phyloP scores from a whole-genome alignment of 805 yeast genomes.

The Barnettozyma wickerhamii region DNA sequence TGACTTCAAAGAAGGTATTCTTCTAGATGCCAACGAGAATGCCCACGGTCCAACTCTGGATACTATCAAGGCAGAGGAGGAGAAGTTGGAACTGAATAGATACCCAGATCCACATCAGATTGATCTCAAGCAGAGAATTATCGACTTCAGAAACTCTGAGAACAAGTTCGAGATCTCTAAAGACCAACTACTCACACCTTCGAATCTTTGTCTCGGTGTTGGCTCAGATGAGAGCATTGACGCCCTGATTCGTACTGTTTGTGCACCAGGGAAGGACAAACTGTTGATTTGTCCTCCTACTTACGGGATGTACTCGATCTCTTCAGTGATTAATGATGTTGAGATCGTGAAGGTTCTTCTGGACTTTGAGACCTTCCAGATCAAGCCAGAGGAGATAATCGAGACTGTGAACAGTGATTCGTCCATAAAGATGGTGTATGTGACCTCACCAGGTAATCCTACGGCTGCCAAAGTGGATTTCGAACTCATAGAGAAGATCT shows the following conservation, averaged over 20 bases:
- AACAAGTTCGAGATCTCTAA: conserved; percentile 24
- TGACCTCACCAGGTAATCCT: conserved; percentile 97
- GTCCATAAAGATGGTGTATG: conserved; percentile 65
- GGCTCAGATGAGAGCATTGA: conserved; percentile 98
- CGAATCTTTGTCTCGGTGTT: conserved; percentile 86
- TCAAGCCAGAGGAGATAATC: conserved; percentile 54
- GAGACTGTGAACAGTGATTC: conserved; percentile 50
- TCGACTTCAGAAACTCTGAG: conserved; percentile 63
- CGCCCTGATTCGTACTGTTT: conserved; percentile 76
- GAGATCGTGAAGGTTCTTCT: conserved; percentile 72
- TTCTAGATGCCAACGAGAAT: conserved; percentile 95
- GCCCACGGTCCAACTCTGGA: conserved; percentile 82
- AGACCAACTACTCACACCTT: conserved; percentile 40
- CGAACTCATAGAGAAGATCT: conserved; percentile 42
- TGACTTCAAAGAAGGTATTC: conserved; percentile 82
- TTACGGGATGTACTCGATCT: conserved; percentile 93
- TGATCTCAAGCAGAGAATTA: conserved; percentile 65
- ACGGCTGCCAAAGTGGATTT: conserved; percentile 65
- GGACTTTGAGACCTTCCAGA: conserved; percentile 57
- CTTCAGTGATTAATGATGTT: conserved; percentile 88
- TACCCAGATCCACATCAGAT: conserved; percentile 97
- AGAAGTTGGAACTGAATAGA: conserved; percentile 62
- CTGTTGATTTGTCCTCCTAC: conserved; percentile 90
- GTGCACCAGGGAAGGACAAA: conserved; percentile 80
- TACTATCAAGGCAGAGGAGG: conserved; percentile 40